Evolutionary conservation across 495 filamentous ascomycete genomes (phyloP).

Genomic region (Neurospora sp.): DNA sequence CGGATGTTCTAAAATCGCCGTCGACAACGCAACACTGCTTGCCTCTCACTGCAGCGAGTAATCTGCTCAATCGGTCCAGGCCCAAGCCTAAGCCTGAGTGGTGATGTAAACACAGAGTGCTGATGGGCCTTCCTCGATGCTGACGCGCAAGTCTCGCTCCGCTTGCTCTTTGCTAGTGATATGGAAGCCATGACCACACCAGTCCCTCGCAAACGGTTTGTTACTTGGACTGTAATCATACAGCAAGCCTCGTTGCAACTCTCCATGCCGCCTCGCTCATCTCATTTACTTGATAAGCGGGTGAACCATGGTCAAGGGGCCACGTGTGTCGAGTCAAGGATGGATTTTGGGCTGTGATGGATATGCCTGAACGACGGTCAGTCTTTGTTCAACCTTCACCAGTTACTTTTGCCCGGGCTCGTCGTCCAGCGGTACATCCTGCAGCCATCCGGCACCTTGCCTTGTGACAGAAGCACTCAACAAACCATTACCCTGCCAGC

Average conservation of each 20-base stretch:
- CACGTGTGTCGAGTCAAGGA: conserved; percentile 44
- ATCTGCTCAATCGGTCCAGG: background rate
- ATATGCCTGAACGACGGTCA: conserved; percentile 22
- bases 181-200: background rate
- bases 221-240: background rate
- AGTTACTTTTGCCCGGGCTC: conserved; percentile 23
- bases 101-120: background rate
- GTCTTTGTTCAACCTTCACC: conserved; percentile 35
- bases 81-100: background rate
- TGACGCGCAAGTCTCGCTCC: background rate
- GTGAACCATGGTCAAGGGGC: conserved; percentile 11
- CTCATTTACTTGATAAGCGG: background rate
- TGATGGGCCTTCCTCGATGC: background rate
- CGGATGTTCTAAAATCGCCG: background rate
- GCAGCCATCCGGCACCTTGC: conserved; percentile 38
- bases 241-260: background rate
- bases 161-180: background rate
- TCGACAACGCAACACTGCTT: background rate
- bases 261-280: background rate
- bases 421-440: conserved; percentile 36
- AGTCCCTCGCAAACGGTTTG: background rate
- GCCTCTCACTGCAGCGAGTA: background rate
- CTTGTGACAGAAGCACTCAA: conserved; percentile 35
- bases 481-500: conserved; percentile 37
- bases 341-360: conserved; percentile 22